Conservation (phyloP, 2,329 filamentous ascomycete genomes). For the Lachnellula cervina region DNA sequence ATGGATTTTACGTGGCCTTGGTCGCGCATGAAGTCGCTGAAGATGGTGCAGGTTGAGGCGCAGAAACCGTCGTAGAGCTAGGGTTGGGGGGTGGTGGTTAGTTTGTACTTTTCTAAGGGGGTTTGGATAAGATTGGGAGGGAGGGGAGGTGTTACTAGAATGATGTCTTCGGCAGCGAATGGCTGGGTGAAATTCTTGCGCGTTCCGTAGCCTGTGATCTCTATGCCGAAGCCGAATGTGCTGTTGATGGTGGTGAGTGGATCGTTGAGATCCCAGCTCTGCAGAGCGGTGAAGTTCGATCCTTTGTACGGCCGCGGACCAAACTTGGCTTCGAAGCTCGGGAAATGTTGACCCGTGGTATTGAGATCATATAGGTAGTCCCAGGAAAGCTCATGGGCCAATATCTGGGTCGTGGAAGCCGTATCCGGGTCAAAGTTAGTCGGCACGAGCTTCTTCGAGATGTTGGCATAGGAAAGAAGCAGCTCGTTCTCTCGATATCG, state of each 20-base stretch:
- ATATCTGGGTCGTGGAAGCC: constrained; percentile 11
- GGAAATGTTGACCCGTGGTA: constrained; percentile 4
- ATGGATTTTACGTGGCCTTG: constrained; percentile 48
- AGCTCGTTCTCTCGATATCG: constrained; percentile 12
- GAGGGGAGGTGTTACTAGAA: constrained; percentile 31
- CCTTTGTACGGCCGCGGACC: constrained; percentile 4
- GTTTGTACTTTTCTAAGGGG: background rate
- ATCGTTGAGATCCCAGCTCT: constrained; percentile 7
- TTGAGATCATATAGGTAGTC: constrained; percentile 7
- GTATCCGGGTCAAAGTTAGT: constrained; percentile 15
- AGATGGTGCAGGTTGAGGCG: constrained; percentile 53
- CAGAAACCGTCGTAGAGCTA: constrained; percentile 49
- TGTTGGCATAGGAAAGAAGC: background rate
- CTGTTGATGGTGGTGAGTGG: constrained; percentile 5
- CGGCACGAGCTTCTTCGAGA: background rate
- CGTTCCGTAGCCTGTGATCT: constrained; percentile 26
- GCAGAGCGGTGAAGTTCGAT: constrained; percentile 5
- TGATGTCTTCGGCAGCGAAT: constrained; percentile 37
- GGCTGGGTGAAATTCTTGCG: constrained; percentile 20
- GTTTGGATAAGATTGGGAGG: background rate
- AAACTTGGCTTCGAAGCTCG: constrained; percentile 7
- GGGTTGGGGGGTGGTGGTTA: background rate
- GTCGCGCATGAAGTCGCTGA: constrained; percentile 48
- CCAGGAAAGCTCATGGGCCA: constrained; percentile 2
- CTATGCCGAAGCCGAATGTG: constrained; percentile 14